Evolutionary conservation across 2,329 filamentous ascomycete genomes (phyloP), one percentile per base, ranked within the genome.

Genomic region (Hypoxylon rubiginosum): DNA sequence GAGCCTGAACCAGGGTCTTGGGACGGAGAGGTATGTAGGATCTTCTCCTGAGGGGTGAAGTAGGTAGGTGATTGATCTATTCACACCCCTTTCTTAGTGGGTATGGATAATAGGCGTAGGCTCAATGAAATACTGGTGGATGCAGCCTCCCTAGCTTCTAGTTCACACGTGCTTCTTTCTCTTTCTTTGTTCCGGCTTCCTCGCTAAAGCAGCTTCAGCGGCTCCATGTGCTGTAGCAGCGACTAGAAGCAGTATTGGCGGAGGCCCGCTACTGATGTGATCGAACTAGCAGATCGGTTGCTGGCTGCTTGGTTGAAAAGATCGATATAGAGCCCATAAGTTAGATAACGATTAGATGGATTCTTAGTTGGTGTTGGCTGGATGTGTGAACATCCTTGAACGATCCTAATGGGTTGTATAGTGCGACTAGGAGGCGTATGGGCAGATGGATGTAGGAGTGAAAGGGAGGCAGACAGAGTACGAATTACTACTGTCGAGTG

Each of bases 41-140:
- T 46, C 52, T 63, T 48, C 43, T 58, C 53, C 41, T 46, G 66
- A 66, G 60, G 60, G 59, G 61, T 68, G 68, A 60, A 58, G 34
- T 66, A 61, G 49, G 58, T 52, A 26, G 67, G 41, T 62, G 52
- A 64, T 70, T 72, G 73, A 74, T 75, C 68, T 72, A 49, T 55
- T 62, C 71, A 73, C 73, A 32, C 74, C 73, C 71, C 68, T 66
- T 67, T 66, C 53, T 58, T 59, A 52, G 59, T 63, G 58, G 46
- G 62, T 56, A 62, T 56, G 30, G 56, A 15, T 51, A 26, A 55
- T 53, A 67, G 60, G 49, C 41, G 58, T 58, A 68, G 62, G 51
- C 45, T 66, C 48, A 62, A 61, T 62, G 51, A 65, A 53, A 55
- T 66, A 50, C 57, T 68, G 59, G 66, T 56, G 62, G 62, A 71